Evolutionary conservation across 352 stramenopile species (phyloP), one percentile per base, ranked within the genome.

Genomic region (Globisporangium carolinianum): DNA sequence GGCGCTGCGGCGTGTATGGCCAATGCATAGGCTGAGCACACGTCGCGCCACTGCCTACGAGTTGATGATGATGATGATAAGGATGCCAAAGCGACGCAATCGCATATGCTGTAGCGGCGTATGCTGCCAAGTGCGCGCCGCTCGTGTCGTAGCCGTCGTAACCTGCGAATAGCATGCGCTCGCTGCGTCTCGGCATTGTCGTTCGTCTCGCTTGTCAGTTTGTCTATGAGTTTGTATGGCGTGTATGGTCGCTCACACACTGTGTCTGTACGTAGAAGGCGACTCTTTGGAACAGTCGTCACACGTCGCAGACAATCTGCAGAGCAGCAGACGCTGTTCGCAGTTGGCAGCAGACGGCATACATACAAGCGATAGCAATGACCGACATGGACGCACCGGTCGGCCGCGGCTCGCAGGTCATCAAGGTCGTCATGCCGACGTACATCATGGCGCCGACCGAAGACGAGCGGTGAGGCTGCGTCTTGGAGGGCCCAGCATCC

Each of bases 371-470:
- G 38, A 8, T 12, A 53, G 36, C n/a, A 3, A 90, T 89, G 79
- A 64, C 65, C n/a, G 81, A 89, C 51, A 54, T 54, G 24, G 82
- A 89, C 39, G 54, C 55, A 42, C 48, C 76, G 3, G 37, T 56
- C 1, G 69, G 72, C 36, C 68, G 73, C 58, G 72, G 53, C 50
- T 73, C 66, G 60, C 78, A 88, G 64, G 67, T 92, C 60, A 90
- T 92, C 65, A 86, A 89, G 54, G 76, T 92, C 47, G 77, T 89
- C 48, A 74, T 91, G 76, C 83, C 82, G 46, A 92, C 83, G 38
- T 92, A 86, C 68, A 86, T 92, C 64, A 92, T 92, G 83, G 76
- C 72, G 1, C 80, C 83, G 9, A 88, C 80, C 0, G 83, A 92
- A 47, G 76, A 91, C 65, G 80, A 92, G 63, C 70, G 73, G 82